Conservation (phyloP, 2,329 filamentous ascomycete species). For the Pseudogymnoascus sp. region DNA sequence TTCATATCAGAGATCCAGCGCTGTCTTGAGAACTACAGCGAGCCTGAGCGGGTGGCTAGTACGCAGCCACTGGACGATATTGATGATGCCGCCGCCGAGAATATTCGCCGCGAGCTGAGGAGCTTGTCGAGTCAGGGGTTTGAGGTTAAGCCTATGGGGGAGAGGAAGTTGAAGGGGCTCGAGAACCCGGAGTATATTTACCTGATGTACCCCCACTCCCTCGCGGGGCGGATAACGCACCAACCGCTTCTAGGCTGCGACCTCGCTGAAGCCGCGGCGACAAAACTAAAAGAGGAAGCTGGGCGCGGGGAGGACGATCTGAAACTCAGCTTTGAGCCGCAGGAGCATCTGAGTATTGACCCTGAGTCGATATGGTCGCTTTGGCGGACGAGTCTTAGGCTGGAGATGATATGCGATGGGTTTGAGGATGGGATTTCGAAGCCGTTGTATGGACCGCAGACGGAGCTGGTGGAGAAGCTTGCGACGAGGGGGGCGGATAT, state of each 20-base stretch:
- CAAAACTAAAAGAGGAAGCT: constrained; percentile 20
- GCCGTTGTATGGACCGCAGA: constrained; percentile 67
- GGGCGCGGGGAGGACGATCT: constrained; percentile 34
- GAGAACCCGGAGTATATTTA: constrained; percentile 97
- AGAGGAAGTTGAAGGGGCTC: constrained; percentile 89
- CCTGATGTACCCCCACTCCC: constrained; percentile 83
- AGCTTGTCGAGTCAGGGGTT: constrained; percentile 87
- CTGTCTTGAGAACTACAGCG: constrained; percentile 80
- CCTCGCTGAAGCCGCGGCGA: constrained; percentile 25
- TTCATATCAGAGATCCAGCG: constrained; percentile 95
- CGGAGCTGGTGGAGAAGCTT: constrained; percentile 69
- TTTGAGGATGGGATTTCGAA: constrained; percentile 58
- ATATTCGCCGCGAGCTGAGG: constrained; percentile 80
- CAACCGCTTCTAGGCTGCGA: constrained; percentile 35
- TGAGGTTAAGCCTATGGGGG: constrained; percentile 92
- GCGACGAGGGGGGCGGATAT: constrained; percentile 71
- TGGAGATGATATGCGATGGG: constrained; percentile 88
- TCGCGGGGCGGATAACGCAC: constrained; percentile 70
- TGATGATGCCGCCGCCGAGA: constrained; percentile 64
- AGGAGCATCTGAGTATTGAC: constrained; percentile 59
- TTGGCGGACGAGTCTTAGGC: constrained; percentile 78
- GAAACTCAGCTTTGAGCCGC: not conserved
- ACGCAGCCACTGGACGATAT: constrained; percentile 65
- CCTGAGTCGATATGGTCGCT: constrained; percentile 72
- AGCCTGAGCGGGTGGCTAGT: constrained; percentile 64